These are phyloP conservation scores for Myriangium duriaei DNA, from an alignment of 2,329 filamentous ascomycete species.

Conservation along the genomic window DNA sequence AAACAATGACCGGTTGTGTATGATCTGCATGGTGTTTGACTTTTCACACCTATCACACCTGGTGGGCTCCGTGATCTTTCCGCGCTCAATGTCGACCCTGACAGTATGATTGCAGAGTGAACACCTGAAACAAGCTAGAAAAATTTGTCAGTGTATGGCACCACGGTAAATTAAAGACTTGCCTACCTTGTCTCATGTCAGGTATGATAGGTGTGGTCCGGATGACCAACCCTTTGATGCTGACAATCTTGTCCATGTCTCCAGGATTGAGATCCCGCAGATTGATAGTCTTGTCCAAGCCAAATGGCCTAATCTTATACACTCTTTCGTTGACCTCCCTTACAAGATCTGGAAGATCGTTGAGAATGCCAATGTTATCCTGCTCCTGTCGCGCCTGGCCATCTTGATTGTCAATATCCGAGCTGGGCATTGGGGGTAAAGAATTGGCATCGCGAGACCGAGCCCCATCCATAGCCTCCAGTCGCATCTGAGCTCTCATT, in stretches of 20 bases:
- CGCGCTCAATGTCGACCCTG: slow-evolving; percentile 82
- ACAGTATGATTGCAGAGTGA: slow-evolving; percentile 85
- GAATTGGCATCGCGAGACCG: slow-evolving; percentile 47
- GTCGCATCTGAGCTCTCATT: slow-evolving; percentile 45
- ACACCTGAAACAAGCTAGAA: slow-evolving; percentile 79
- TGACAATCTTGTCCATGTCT: slow-evolving; percentile 92
- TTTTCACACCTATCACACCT: slow-evolving; percentile 77
- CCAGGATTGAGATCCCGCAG: slow-evolving; percentile 88
- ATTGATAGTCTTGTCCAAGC: slow-evolving; percentile 75
- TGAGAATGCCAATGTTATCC: slow-evolving; percentile 21
- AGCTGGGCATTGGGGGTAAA: slow-evolving; percentile 65
- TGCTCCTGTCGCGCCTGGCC: slow-evolving; percentile 20
- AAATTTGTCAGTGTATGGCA: background rate
- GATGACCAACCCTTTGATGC: slow-evolving; percentile 91
- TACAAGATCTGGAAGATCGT: slow-evolving; percentile 54
- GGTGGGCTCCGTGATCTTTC: slow-evolving; percentile 90
- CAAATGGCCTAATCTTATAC: slow-evolving; percentile 83
- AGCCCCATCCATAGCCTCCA: slow-evolving; percentile 13
- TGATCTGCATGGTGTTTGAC: slow-evolving; percentile 94
- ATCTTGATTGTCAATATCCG: slow-evolving; percentile 36
- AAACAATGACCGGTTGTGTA: slow-evolving; percentile 91
- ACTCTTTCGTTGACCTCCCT: slow-evolving; percentile 66
- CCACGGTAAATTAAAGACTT: slow-evolving; percentile 23
- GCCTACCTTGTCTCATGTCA: slow-evolving; percentile 72
- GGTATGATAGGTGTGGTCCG: slow-evolving; percentile 91